Conservation (phyloP, 371 early-diverging fungal genomes). For the Rhizomucor miehei region DNA sequence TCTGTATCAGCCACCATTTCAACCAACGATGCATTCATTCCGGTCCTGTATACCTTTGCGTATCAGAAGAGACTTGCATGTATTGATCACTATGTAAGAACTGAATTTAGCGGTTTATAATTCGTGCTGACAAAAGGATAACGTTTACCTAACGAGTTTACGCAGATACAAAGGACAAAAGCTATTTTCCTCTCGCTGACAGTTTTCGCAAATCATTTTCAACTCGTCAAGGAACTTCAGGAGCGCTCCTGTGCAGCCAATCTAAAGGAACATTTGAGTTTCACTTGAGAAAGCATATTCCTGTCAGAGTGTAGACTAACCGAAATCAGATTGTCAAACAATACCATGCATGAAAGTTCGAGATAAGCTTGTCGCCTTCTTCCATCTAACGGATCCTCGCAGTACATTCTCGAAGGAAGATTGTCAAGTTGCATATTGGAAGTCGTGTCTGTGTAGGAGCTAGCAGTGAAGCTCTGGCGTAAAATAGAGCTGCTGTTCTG, state of each 20-base stretch:
- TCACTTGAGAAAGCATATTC: not conserved
- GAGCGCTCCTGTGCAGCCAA: not conserved
- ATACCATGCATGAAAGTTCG: constrained; percentile 50
- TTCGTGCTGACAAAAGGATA: not conserved
- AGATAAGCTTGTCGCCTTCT: constrained; percentile 43
- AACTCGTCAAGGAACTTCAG: not conserved
- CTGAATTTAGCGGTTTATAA: no score
- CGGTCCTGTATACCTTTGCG: constrained; percentile 35
- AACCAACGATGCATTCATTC: not conserved
- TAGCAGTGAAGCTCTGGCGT: no score
- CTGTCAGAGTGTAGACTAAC: constrained; percentile 10
- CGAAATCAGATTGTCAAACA: constrained; percentile 41
- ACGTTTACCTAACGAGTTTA: constrained; percentile 17
- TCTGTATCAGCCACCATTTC: not conserved
- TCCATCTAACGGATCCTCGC: constrained; percentile 23
- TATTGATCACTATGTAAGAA: constrained; percentile 21
- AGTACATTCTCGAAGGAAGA: not conserved
- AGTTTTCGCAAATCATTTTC: no score
- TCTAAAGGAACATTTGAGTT: not conserved
- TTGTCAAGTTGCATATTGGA: no score
- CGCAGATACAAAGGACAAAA: constrained; percentile 18
- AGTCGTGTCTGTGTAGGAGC: no score
- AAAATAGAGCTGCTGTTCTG: no score
- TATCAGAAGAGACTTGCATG: constrained; percentile 58
- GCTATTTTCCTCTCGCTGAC: no score